Evolutionary conservation across 2,329 filamentous ascomycete species (phyloP).

Genomic region (Tricladium varicosporioides): DNA sequence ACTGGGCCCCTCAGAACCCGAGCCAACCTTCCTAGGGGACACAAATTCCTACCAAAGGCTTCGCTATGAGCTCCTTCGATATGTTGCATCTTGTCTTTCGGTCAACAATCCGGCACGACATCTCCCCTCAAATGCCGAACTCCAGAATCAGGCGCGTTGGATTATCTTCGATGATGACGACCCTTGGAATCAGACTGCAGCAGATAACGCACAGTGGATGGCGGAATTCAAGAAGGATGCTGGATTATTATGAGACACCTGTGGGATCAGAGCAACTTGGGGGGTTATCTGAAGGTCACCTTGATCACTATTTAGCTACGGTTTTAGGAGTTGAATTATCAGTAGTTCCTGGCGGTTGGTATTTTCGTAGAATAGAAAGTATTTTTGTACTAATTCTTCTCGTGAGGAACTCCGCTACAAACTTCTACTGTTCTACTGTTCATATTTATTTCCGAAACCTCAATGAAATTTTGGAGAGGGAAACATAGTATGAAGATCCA

Average conservation of each 20-base stretch:
- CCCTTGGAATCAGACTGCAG: slow-evolving; percentile 59
- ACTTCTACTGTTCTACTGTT: no score
- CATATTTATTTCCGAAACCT: no score
- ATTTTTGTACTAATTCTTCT: no score
- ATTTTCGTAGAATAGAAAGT: no score
- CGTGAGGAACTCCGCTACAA: no score
- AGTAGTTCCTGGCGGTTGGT: no score
- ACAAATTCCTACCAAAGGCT: slow-evolving; percentile 1
- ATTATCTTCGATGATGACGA: slow-evolving; percentile 62
- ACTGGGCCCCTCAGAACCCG: not conserved
- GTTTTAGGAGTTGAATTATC: no score
- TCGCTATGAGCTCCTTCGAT: not conserved
- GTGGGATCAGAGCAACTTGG: not conserved
- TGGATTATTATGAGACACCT: slow-evolving; percentile 8
- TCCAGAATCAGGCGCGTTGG: slow-evolving; percentile 59
- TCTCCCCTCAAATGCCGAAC: slow-evolving; percentile 52
- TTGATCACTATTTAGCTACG: no score
- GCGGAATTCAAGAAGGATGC: slow-evolving; percentile 55
- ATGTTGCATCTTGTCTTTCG: not conserved
- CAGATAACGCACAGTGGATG: slow-evolving; percentile 60
- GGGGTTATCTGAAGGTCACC: not conserved
- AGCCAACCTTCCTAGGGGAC: not conserved
- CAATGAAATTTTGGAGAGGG: no score
- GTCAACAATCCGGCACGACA: not conserved
- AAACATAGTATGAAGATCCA: no score